phyloP scores from a whole-genome alignment of 2,329 filamentous ascomycete genomes.

The Arthrobotrys entomopaga region DNA sequence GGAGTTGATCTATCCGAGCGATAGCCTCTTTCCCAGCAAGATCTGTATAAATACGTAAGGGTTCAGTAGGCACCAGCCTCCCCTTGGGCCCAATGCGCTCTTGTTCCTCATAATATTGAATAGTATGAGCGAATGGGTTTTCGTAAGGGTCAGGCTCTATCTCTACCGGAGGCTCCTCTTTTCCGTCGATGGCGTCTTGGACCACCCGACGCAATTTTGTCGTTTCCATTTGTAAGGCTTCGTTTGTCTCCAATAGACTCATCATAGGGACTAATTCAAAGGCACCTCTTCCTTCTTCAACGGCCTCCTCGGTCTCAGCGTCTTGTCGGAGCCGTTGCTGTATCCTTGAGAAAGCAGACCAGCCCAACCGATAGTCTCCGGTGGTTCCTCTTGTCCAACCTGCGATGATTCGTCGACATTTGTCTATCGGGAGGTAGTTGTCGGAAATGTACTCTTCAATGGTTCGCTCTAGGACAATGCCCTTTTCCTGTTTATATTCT shows the following conservation, averaged over 20 bases:
- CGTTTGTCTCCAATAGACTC: neutral
- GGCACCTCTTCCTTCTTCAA: neutral
- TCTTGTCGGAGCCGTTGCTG: neutral
- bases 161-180: neutral
- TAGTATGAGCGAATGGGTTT: constrained; percentile 5
- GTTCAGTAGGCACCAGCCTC: neutral
- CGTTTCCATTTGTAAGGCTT: neutral
- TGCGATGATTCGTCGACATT: neutral
- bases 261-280: neutral
- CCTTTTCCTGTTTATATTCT: neutral
- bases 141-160: neutral
- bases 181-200: neutral
- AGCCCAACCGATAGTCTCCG: neutral
- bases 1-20: neutral
- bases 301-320: neutral
- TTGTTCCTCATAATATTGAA: neutral
- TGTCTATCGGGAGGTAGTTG: neutral
- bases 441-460: neutral
- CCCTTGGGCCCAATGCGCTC: neutral
- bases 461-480: neutral
- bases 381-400: neutral
- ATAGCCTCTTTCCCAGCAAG: neutral
- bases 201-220: neutral
- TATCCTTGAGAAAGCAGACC: neutral
- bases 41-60: neutral